These are phyloP conservation scores for Colletotrichum sojae DNA, from an alignment of 2,329 filamentous ascomycete species.

Conservation along the genomic window DNA sequence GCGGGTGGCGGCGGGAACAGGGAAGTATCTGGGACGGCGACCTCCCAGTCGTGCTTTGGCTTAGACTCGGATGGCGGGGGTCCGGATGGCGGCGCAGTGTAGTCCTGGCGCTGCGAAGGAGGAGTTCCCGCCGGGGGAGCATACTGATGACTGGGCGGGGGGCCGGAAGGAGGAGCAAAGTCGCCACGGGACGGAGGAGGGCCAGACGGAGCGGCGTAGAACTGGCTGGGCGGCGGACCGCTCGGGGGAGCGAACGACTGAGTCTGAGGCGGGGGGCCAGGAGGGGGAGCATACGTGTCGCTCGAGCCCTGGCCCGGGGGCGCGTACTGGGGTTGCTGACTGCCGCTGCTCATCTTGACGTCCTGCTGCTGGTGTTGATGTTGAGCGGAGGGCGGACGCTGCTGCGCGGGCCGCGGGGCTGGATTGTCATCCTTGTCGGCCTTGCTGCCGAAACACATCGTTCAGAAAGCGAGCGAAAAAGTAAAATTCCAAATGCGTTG, in stretches of 20 bases:
- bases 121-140: slow-evolving; percentile 54
- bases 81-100: slow-evolving; percentile 55
- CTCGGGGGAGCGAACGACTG: slow-evolving; percentile 46
- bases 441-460: slow-evolving; percentile 67
- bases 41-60: slow-evolving; percentile 76
- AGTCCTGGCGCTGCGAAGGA: slow-evolving; percentile 44
- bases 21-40: slow-evolving; percentile 79
- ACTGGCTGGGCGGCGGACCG: slow-evolving; percentile 46
- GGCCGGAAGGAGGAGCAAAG: slow-evolving; percentile 55
- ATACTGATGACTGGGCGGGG: slow-evolving; percentile 46
- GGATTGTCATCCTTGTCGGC: slow-evolving; percentile 56
- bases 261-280: slow-evolving; percentile 11
- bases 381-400: slow-evolving; percentile 39
- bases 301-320: slow-evolving; percentile 39
- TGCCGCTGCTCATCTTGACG: slow-evolving; percentile 46
- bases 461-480: neutral
- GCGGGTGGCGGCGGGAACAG: slow-evolving; percentile 81
- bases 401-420: slow-evolving; percentile 56
- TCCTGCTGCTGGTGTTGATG: slow-evolving; percentile 35
- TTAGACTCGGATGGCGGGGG: slow-evolving; percentile 45
- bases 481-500: slow-evolving; percentile 2
- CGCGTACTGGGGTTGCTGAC: slow-evolving; percentile 43
- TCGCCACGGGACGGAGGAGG: slow-evolving; percentile 49
- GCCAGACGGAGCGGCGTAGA: slow-evolving; percentile 52
- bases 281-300: slow-evolving; percentile 23